Base-by-base conservation (phyloP, 257 asterid species). In the Anisodus tanguticus region DNA sequence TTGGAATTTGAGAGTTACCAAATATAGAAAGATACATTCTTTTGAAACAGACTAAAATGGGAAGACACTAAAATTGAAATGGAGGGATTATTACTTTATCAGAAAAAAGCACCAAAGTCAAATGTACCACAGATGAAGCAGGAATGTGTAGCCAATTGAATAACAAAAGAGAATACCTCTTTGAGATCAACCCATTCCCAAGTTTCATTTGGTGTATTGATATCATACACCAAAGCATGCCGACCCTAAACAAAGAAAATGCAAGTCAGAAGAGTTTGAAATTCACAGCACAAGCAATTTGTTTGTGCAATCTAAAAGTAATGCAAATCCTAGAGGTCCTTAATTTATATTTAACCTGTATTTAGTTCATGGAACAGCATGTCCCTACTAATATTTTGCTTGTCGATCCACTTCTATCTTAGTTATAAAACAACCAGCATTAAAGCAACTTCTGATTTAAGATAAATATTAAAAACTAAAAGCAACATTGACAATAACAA, bases 171-270 rank as follows among this genome's bases (percentile, higher is more conserved):
- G 82, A 78, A 59, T 90, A 94, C 99, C 98, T 93, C 98, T 89
- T 94, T 92, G 88, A 96, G 90, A 91, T 93, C 90, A 64, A 94
- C 98, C 98, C 95, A 92, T 89, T 94, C 98, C 91, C 90, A 84
- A 79, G 92, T 92, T 41, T 90, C 95, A 83, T 89, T 92, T 66
- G 95, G 91, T 2, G 97, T 92, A 84, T 90, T 87, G 87, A 91
- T 90, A 83, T 92, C 97, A 91, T 96, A 96, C 81, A 94, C 95
- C 92, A 96, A 86, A 74, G 97, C 93, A 94, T 96, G 97, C 76
- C 91, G 92, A 57, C 98, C 99, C 99, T 95, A 91, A 83, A 87
- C 7, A 37, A 87, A 54, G 78, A 81, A 77, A 49, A 66, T 74
- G 70, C 82, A 63, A 77, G 60, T 79, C 69, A 63, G 70, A 53